phyloP scores from a whole-genome alignment of 2,329 filamentous ascomycete species.

The Neofusicoccum parvum region DNA sequence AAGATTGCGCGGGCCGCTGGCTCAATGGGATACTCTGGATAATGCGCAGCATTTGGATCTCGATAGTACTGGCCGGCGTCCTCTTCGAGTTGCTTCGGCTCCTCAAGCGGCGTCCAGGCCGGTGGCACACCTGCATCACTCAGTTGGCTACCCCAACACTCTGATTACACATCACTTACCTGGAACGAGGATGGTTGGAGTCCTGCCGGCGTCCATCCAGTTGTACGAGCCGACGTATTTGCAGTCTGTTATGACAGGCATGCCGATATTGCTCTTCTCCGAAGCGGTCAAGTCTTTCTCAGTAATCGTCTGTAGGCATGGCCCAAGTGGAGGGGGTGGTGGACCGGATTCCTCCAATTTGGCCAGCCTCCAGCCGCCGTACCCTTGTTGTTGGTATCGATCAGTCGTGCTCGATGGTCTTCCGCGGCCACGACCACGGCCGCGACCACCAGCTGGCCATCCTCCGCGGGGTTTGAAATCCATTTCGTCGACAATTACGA shows the following conservation, averaged over 20 bases:
- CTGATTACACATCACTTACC: constrained; percentile 35
- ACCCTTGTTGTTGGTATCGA: not conserved
- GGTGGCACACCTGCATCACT: constrained; percentile 51
- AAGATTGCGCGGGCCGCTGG: constrained; percentile 52
- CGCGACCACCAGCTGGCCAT: constrained; percentile 30
- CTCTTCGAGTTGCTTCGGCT: constrained; percentile 38
- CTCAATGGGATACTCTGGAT: constrained; percentile 54
- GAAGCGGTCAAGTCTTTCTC: constrained; percentile 19
- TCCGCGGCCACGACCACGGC: constrained; percentile 26
- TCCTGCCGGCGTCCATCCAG: constrained; percentile 44
- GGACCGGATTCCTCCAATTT: not conserved
- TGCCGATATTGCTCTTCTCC: not conserved
- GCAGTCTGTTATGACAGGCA: constrained; percentile 40
- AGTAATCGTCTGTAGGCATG: constrained; percentile 29
- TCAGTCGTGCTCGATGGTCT: constrained; percentile 26
- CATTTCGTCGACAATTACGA: not conserved
- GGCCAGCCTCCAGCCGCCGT: constrained; percentile 2
- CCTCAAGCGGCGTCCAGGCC: constrained; percentile 50
- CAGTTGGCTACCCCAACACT: not conserved
- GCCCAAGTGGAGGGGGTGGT: constrained; percentile 30
- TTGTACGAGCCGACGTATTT: constrained; percentile 56
- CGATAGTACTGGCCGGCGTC: constrained; percentile 57
- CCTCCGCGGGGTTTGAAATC: constrained; percentile 24
- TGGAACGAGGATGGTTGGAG: constrained; percentile 48
- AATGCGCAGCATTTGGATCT: constrained; percentile 57